Conservation (phyloP, 805 yeast species). For the Komagataella phaffii region DNA sequence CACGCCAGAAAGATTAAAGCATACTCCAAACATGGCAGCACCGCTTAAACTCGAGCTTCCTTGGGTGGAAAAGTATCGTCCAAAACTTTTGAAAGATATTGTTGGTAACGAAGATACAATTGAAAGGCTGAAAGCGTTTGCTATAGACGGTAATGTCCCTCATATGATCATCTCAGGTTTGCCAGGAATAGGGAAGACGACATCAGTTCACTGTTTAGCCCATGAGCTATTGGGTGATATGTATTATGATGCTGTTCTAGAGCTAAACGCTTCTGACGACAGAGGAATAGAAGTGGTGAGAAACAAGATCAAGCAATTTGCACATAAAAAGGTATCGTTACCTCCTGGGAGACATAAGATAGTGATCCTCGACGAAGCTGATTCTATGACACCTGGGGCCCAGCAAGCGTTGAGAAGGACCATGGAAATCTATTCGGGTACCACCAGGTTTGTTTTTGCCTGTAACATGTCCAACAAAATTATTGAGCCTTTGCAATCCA, state of each 20-base stretch:
- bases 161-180: conserved; percentile 91
- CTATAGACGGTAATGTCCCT: conserved; percentile 91
- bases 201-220: conserved; percentile 85
- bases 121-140: conserved; percentile 71
- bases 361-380: conserved; percentile 89
- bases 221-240: conserved; percentile 60
- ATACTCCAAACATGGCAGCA: not conserved
- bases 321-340: conserved; percentile 80
- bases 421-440: conserved; percentile 90
- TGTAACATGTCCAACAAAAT: conserved; percentile 91
- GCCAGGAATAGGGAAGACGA: conserved; percentile 97
- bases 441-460: conserved; percentile 97
- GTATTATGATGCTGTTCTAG: conserved; percentile 74
- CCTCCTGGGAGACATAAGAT: conserved; percentile 90
- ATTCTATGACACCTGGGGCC: conserved; percentile 94
- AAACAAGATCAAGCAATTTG: conserved; percentile 87
- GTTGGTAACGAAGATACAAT: conserved; percentile 92
- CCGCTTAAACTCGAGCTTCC: conserved; percentile 1
- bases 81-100: conserved; percentile 62
- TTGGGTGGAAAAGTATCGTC: conserved; percentile 95
- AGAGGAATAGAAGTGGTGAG: conserved; percentile 96
- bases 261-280: conserved; percentile 92
- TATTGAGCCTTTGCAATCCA: conserved; percentile 90
- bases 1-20: not conserved
- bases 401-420: conserved; percentile 91